These are phyloP conservation scores for Sugiyamaella marilandica DNA, from an alignment of 805 yeast species.

Conservation along the genomic window DNA sequence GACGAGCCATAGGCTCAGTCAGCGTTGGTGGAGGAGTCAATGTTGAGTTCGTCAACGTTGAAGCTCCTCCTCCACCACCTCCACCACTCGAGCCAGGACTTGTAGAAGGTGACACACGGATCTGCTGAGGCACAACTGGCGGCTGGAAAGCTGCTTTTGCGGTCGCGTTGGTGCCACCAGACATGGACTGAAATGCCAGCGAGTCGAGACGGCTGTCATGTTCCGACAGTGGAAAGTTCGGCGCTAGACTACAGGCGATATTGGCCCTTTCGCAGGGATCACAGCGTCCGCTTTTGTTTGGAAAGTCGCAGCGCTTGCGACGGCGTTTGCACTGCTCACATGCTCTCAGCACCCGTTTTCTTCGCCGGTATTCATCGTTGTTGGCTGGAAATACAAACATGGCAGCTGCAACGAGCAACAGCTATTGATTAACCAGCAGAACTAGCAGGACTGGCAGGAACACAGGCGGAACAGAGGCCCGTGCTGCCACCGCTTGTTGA, in stretches of 20 bases:
- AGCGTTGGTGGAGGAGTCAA: background rate
- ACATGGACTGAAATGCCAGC: slow-evolving; percentile 16
- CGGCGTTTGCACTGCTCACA: slow-evolving; percentile 39
- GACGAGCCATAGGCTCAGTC: background rate
- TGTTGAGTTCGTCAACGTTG: background rate
- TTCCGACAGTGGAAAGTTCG: slow-evolving; percentile 20
- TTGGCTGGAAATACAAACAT: slow-evolving; percentile 44
- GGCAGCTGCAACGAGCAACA: background rate
- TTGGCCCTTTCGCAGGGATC: slow-evolving; percentile 33
- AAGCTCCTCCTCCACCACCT: no score
- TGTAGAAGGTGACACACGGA: background rate
- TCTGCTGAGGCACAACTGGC: background rate
- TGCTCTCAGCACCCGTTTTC: slow-evolving; percentile 42
- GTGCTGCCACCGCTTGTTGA: no score
- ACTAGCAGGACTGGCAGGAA: background rate
- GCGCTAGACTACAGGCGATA: slow-evolving; percentile 30
- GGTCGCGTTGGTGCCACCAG: background rate
- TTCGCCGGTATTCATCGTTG: slow-evolving; percentile 37
- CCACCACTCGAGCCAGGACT: background rate
- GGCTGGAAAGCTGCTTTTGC: background rate
- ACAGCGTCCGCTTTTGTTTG: slow-evolving; percentile 27
- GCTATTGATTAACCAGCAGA: no score
- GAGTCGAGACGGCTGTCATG: slow-evolving; percentile 18
- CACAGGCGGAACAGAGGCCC: background rate
- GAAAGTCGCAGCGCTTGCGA: slow-evolving; percentile 34